A percentile compares a stretch with the other conserved stretches of the same genome.
Evolutionary conservation across 345 rosid genomes (phyloP).

Genomic region (Aegle marmelos): DNA sequence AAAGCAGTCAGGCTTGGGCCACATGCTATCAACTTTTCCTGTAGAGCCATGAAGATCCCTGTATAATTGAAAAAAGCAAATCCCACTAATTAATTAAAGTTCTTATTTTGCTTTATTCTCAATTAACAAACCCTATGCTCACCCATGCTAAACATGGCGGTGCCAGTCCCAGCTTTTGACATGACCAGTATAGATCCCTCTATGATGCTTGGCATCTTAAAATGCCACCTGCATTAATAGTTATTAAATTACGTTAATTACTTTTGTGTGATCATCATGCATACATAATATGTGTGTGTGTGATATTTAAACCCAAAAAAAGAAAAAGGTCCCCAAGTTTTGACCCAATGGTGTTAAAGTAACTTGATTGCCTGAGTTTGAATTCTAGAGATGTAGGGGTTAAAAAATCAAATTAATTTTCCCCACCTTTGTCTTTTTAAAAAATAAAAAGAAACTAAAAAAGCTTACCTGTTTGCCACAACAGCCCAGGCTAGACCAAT

Average conservation of each 20-base stretch:
- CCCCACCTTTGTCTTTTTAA: no score
- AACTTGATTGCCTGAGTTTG: no score
- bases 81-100: neutral
- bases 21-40: slow-evolving; percentile 70
- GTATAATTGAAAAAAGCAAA: neutral
- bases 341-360: no score
- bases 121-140: neutral
- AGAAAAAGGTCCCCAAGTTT: no score
- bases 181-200: slow-evolving; percentile 70
- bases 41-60: slow-evolving; percentile 91
- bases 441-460: no score
- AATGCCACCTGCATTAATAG: slow-evolving; percentile 53
- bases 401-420: no score
- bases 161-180: slow-evolving; percentile 92
- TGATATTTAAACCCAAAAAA: no score
- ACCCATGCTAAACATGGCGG: slow-evolving; percentile 98
- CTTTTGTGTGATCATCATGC: neutral
- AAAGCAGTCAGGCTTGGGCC: slow-evolving; percentile 47
- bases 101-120: neutral
- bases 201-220: slow-evolving; percentile 74
- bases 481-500: slow-evolving; percentile 74
- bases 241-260: neutral
- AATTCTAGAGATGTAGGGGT: no score
- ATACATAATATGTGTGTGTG: no score
- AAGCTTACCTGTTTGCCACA: slow-evolving; percentile 53